Conservation (phyloP, 2,329 filamentous ascomycete species). For the Ascochyta viciae-villosae region DNA sequence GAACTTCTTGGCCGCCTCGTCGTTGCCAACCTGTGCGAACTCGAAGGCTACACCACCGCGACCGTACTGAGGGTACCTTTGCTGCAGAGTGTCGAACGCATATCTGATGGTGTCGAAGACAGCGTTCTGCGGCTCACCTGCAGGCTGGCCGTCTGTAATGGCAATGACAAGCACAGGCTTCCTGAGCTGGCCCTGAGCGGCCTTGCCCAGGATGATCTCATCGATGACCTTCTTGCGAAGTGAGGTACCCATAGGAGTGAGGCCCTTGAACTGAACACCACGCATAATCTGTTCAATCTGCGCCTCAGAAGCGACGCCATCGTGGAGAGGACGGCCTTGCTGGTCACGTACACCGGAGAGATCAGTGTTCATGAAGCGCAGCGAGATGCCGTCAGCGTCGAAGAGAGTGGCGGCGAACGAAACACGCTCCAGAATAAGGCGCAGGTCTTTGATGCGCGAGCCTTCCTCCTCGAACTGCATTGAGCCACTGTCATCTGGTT, state of each 20-base stretch:
- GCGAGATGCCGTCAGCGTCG: slow-evolving; percentile 70
- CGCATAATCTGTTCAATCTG: slow-evolving; percentile 66
- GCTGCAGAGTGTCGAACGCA: slow-evolving; percentile 60
- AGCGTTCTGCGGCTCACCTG: slow-evolving; percentile 64
- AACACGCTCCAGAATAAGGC: slow-evolving; percentile 68
- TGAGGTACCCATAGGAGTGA: slow-evolving; percentile 71
- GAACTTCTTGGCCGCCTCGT: slow-evolving; percentile 69
- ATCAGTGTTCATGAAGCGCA: slow-evolving; percentile 74
- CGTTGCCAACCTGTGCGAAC: slow-evolving; percentile 73
- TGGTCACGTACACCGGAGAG: slow-evolving; percentile 36
- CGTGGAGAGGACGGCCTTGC: slow-evolving; percentile 51
- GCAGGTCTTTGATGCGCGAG: slow-evolving; percentile 70
- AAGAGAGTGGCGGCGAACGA: slow-evolving; percentile 72
- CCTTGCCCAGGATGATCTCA: slow-evolving; percentile 63
- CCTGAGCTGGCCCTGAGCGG: slow-evolving; percentile 60
- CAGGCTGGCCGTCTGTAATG: slow-evolving; percentile 71
- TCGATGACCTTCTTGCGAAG: slow-evolving; percentile 70
- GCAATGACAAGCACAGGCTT: slow-evolving; percentile 72
- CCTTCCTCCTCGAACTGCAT: slow-evolving; percentile 74
- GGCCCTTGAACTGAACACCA: slow-evolving; percentile 67
- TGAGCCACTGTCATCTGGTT: slow-evolving; percentile 69
- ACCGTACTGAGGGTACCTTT: slow-evolving; percentile 57
- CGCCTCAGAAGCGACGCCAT: slow-evolving; percentile 63
- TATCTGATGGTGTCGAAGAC: slow-evolving; percentile 65
- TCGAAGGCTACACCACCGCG: slow-evolving; percentile 69